Conservation (phyloP, 306 rosid genomes). For the Senna siamea region DNA sequence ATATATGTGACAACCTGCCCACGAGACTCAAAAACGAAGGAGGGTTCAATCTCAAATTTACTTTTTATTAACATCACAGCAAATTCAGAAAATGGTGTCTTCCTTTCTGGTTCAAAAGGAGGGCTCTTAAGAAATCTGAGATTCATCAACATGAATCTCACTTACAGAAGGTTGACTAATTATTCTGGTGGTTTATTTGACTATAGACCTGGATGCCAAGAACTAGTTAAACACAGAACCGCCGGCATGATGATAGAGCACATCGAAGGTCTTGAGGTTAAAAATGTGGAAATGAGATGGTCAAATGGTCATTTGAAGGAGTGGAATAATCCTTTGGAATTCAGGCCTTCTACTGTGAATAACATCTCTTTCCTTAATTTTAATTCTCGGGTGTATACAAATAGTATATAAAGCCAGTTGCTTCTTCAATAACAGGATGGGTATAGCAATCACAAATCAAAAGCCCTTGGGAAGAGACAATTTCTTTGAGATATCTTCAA, state of each 20-base stretch:
- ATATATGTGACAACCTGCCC: slow-evolving; percentile 86
- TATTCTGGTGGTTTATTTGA: slow-evolving; percentile 71
- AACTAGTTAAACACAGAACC: slow-evolving; percentile 64
- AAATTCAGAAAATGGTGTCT: slow-evolving; percentile 81
- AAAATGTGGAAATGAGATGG: slow-evolving; percentile 87
- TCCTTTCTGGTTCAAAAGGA: slow-evolving; percentile 78
- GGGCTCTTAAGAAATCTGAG: slow-evolving; percentile 74
- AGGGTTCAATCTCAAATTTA: slow-evolving; percentile 82
- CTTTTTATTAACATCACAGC: slow-evolving; percentile 76
- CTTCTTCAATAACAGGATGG: background rate
- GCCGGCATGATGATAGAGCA: slow-evolving; percentile 88
- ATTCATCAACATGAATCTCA: slow-evolving; percentile 73
- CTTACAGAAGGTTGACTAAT: slow-evolving; percentile 67
- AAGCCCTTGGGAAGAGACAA: background rate
- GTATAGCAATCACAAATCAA: background rate
- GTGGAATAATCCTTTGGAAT: slow-evolving; percentile 88
- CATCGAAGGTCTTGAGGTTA: slow-evolving; percentile 71
- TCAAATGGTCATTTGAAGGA: slow-evolving; percentile 40
- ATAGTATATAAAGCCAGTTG: slow-evolving; percentile 4
- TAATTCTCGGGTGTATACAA: slow-evolving; percentile 54
- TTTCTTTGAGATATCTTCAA: background rate
- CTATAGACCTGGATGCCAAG: slow-evolving; percentile 93
- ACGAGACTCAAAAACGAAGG: slow-evolving; percentile 61
- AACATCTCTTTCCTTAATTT: slow-evolving; percentile 67
- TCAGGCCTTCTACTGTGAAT: slow-evolving; percentile 73